Evolutionary conservation across 2,329 filamentous ascomycete species (phyloP).

Genomic region (Metarhizium guizhouense): DNA sequence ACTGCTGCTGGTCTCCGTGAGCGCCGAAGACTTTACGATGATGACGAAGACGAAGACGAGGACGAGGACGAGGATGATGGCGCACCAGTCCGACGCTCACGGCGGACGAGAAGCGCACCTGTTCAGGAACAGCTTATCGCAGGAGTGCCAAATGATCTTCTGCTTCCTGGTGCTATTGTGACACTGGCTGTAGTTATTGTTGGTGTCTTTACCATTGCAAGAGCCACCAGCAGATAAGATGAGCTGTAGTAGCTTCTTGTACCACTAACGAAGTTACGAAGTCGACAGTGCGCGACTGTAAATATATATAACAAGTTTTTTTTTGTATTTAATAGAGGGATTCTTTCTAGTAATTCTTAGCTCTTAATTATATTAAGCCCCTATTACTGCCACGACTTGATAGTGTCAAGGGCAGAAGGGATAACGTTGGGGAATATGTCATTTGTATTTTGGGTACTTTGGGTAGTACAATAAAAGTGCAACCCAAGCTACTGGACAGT

Average conservation of each 20-base stretch:
- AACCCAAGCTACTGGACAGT: no score
- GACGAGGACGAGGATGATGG: constrained; percentile 43
- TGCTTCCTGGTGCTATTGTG: constrained; percentile 88
- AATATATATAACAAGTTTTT: constrained; percentile 18
- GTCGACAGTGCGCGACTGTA: constrained; percentile 19
- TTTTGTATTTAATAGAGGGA: constrained; percentile 8
- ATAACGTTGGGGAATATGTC: no score
- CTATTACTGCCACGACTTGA: no score
- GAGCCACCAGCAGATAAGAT: constrained; percentile 47
- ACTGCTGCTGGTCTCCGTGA: constrained; percentile 39
- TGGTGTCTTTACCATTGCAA: constrained; percentile 82
- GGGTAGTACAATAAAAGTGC: neutral
- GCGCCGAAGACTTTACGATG: constrained; percentile 36
- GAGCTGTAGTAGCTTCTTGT: constrained; percentile 8
- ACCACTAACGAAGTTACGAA: constrained; percentile 28
- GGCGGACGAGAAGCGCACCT: constrained; percentile 26
- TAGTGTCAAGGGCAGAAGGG: no score
- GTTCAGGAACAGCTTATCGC: constrained; percentile 72
- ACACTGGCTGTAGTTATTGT: constrained; percentile 92
- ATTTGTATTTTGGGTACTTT: no score
- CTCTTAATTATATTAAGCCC: neutral
- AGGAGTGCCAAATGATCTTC: constrained; percentile 86
- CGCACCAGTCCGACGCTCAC: constrained; percentile 35
- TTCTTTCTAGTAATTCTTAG: neutral
- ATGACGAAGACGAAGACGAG: constrained; percentile 45